Conservation (phyloP, 441 rosid species). For the Adansonia rubrostipa region DNA sequence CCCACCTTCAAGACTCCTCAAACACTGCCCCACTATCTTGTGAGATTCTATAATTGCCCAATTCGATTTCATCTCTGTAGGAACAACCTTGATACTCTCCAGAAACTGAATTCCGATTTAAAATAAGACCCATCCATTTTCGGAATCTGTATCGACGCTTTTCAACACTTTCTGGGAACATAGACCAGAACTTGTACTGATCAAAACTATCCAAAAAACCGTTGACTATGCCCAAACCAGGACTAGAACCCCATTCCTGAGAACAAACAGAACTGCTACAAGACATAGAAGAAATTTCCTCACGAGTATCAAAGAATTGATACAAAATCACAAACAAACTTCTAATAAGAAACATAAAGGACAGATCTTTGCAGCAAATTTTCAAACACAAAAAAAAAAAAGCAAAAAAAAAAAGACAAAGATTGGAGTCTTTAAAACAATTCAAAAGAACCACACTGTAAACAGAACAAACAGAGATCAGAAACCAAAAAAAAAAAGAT, state of each 20-base stretch:
- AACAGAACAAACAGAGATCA: background rate
- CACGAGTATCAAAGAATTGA: conserved; percentile 53
- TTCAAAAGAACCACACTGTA: background rate
- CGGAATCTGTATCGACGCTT: conserved; percentile 49
- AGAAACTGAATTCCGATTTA: conserved; percentile 25
- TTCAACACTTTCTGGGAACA: conserved; percentile 47
- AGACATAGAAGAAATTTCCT: conserved; percentile 52
- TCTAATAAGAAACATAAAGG: background rate
- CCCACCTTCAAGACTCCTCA: conserved; percentile 29
- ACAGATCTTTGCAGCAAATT: conserved; percentile 1
- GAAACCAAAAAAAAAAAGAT: background rate
- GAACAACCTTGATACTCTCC: conserved; percentile 28
- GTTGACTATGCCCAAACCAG: background rate
- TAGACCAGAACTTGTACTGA: conserved; percentile 46
- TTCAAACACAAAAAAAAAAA: background rate
- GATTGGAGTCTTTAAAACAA: background rate
- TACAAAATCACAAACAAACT: background rate
- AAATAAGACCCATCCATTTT: conserved; percentile 40
- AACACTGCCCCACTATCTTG: conserved; percentile 35
- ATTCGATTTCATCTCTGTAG: conserved; percentile 21
- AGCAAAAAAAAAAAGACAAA: too few species aligned
- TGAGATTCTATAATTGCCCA: conserved; percentile 26
- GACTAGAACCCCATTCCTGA: conserved; percentile 33
- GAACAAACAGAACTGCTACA: too few species aligned
- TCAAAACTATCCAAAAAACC: conserved; percentile 28